phyloP scores from a whole-genome alignment of 768 basidiomycete species.

The Mycena leptocephala region DNA sequence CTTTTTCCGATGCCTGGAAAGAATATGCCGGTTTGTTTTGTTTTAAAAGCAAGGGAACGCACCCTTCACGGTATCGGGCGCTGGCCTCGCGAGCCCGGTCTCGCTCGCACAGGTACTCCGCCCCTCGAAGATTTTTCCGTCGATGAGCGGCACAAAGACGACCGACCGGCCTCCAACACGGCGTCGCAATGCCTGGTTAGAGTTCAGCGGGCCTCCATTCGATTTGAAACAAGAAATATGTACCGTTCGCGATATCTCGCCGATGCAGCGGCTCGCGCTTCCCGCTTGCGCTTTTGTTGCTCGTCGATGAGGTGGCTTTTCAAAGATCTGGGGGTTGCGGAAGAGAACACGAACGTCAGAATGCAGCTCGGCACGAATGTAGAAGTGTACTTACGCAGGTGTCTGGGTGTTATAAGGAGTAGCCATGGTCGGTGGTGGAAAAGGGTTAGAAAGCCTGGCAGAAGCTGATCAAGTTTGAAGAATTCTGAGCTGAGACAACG shows the following conservation, averaged over 20 bases:
- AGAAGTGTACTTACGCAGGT: too few species aligned
- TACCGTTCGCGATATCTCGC: not conserved
- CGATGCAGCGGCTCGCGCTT: not conserved
- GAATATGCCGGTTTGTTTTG: too few species aligned
- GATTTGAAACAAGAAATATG: not conserved
- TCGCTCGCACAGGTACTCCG: not conserved
- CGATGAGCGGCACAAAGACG: not conserved
- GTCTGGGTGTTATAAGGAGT: too few species aligned
- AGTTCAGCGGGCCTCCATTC: not conserved
- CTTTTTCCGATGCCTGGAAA: not conserved
- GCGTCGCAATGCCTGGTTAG: not conserved
- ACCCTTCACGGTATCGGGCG: not conserved
- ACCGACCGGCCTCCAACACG: not conserved
- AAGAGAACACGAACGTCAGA: not conserved
- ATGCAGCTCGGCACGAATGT: too few species aligned
- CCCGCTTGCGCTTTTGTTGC: too few species aligned
- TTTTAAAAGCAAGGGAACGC: not conserved
- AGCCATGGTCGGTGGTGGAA: not conserved
- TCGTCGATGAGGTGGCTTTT: too few species aligned
- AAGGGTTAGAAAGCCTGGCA: not conserved
- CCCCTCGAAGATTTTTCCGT: too few species aligned
- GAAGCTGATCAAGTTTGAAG: not conserved
- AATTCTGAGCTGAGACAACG: not conserved
- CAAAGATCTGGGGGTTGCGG: not conserved
- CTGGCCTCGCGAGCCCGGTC: not conserved